Evolutionary conservation across 179 eudicot species (phyloP).

Genomic region (Beta macrorhiza): DNA sequence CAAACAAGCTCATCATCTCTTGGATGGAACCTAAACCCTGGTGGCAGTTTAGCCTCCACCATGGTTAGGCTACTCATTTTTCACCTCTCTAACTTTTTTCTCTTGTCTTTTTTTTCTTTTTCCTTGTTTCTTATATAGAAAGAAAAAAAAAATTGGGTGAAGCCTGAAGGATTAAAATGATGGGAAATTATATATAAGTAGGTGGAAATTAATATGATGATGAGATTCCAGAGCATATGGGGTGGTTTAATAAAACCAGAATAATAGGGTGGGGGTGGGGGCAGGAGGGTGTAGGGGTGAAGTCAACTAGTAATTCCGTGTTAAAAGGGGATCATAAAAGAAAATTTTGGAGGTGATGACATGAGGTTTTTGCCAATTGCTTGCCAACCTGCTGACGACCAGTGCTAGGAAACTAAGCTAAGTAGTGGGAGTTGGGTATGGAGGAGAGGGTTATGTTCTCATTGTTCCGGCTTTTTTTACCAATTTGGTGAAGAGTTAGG

Average conservation of each 20-base stretch:
- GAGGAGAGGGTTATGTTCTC: neutral
- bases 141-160: neutral
- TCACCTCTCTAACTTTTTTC: neutral
- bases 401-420: neutral
- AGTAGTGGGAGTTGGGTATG: neutral
- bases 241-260: constrained; percentile 1
- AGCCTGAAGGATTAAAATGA: neutral
- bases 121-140: no score
- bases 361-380: neutral
- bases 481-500: no score
- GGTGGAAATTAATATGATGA: constrained; percentile 6
- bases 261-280: neutral
- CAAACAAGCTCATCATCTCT: constrained; percentile 75
- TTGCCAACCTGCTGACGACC: constrained; percentile 2
- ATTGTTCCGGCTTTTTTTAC: no score
- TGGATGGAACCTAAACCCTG: constrained; percentile 84
- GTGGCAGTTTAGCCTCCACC: constrained; percentile 66
- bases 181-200: neutral
- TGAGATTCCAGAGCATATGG: constrained; percentile 1
- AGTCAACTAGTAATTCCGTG: constrained; percentile 22
- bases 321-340: constrained; percentile 7
- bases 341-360: constrained; percentile 2
- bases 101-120: neutral
- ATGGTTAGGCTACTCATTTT: constrained; percentile 56
- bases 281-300: neutral